Evolutionary conservation across 2,329 filamentous ascomycete genomes (phyloP).

Genomic region (Fusarium sp.): DNA sequence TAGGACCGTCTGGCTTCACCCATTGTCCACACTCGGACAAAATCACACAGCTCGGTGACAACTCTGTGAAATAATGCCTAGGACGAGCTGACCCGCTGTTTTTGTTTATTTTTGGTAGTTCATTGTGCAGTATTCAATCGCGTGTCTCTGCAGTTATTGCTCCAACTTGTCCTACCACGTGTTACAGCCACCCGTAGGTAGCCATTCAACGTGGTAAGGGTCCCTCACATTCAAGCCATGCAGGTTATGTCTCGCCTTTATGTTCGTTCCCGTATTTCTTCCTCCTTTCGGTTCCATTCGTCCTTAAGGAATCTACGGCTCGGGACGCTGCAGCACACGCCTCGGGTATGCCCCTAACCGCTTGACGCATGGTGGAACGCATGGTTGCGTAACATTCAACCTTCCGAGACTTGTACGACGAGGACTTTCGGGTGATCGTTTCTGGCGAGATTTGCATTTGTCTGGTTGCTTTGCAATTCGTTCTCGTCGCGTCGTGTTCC

Average conservation of each 20-base stretch:
- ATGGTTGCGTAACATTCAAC: neutral
- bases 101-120: neutral
- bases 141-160: neutral
- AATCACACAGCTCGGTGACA: neutral
- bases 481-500: neutral
- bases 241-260: neutral
- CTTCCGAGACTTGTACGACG: conserved; percentile 8
- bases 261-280: neutral
- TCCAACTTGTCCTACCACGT: neutral
- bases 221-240: neutral
- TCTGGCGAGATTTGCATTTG: neutral
- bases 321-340: neutral
- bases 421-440: neutral
- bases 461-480: neutral
- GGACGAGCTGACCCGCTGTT: too few species aligned
- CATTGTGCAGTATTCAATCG: neutral
- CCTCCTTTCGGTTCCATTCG: neutral
- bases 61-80: neutral
- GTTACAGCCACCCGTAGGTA: neutral
- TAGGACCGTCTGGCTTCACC: neutral
- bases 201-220: neutral
- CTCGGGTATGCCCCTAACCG: conserved; percentile 23
- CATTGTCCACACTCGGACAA: neutral
- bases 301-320: neutral
- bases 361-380: conserved; percentile 11